A percentile compares a stretch with the other conserved stretches of the same genome.
phyloP scores from a whole-genome alignment of 345 rosid genomes.

The Citrus glauca region DNA sequence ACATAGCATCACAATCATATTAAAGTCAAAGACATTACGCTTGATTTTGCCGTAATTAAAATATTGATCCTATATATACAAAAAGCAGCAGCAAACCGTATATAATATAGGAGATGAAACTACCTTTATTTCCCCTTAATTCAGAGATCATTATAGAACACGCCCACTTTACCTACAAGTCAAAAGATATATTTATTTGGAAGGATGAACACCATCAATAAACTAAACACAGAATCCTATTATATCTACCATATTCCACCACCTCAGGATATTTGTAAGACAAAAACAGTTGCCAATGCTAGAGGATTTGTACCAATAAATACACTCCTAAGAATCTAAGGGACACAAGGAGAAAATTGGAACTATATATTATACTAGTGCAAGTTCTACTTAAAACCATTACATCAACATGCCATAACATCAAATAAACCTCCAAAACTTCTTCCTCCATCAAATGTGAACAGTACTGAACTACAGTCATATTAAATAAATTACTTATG shows the following conservation, averaged over 20 bases:
- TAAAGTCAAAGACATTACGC: background rate
- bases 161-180: slow-evolving; percentile 99
- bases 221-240: slow-evolving; percentile 35
- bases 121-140: slow-evolving; percentile 98
- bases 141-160: slow-evolving; percentile 97
- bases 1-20: background rate
- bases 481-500: background rate
- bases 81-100: slow-evolving; percentile 30
- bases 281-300: slow-evolving; percentile 5
- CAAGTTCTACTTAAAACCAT: background rate
- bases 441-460: background rate
- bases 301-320: background rate
- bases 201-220: slow-evolving; percentile 59
- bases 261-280: slow-evolving; percentile 4
- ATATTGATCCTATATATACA: slow-evolving; percentile 20
- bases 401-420: background rate
- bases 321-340: background rate
- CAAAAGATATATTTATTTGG: slow-evolving; percentile 89
- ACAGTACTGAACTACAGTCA: background rate
- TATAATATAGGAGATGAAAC: slow-evolving; percentile 59
- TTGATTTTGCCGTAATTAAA: slow-evolving; percentile 10
- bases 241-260: slow-evolving; percentile 29
- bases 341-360: background rate
- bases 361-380: background rate
- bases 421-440: background rate